phyloP scores from a whole-genome alignment of 139 green algal species.

The Spirogloea muscicola region DNA sequence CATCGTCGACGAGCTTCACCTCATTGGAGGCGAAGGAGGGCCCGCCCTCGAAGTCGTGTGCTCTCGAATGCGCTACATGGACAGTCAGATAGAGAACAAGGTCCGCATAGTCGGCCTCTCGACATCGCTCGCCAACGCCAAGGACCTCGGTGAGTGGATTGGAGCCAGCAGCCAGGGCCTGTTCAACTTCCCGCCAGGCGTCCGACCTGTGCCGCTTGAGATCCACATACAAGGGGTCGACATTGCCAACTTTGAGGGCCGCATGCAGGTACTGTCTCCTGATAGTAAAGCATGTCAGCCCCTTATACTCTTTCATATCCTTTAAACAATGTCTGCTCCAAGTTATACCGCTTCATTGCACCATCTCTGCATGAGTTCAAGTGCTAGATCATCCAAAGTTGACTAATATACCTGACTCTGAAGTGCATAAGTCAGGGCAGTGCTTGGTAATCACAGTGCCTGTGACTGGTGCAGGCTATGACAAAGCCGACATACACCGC shows the following conservation, averaged over 20 bases:
- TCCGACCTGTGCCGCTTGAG: slow-evolving; percentile 89
- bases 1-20: slow-evolving; percentile 92
- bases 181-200: slow-evolving; percentile 91
- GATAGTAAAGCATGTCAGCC: too few relatives aligned
- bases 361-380: too few relatives aligned
- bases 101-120: slow-evolving; percentile 85
- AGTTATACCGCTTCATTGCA: too few relatives aligned
- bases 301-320: too few relatives aligned
- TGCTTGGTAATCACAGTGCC: too few relatives aligned
- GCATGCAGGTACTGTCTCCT: slow-evolving; percentile 86
- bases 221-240: slow-evolving; percentile 92
- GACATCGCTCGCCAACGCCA: slow-evolving; percentile 85
- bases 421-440: too few relatives aligned
- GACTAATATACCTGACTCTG: too few relatives aligned
- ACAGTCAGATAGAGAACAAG: slow-evolving; percentile 51
- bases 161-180: slow-evolving; percentile 72
- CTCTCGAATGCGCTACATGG: slow-evolving; percentile 89
- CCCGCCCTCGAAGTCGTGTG: slow-evolving; percentile 66
- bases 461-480: slow-evolving; percentile 49
- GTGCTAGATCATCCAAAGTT: too few relatives aligned
- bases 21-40: slow-evolving; percentile 65
- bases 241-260: slow-evolving; percentile 88
- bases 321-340: too few relatives aligned
- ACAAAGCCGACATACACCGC: slow-evolving; percentile 58
- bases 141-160: slow-evolving; percentile 96